Percentiles rank a stretch among this genome's conserved stretches.
Evolutionary conservation across 495 filamentous ascomycete genomes (phyloP).

Genomic region (Stereocaulon alpinum): DNA sequence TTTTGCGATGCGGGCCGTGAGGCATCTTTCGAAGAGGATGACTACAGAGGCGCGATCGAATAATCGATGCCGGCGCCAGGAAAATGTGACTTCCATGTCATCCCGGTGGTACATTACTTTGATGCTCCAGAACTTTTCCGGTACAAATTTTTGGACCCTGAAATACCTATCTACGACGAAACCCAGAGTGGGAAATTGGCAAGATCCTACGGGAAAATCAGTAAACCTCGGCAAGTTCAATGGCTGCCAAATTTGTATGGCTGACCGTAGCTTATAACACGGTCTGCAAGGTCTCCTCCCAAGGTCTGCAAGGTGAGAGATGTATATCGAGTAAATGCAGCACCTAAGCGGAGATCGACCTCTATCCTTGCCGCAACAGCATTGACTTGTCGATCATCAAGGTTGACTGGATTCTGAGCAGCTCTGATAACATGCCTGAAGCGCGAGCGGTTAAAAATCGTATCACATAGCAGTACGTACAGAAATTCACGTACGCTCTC

Average conservation of each 20-base stretch:
- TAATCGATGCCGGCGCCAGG: slow-evolving; percentile 70
- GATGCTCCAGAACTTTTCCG: slow-evolving; percentile 88
- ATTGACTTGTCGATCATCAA: slow-evolving; percentile 79
- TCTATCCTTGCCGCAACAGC: slow-evolving; percentile 88
- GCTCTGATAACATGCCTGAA: slow-evolving; percentile 69
- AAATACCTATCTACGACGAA: slow-evolving; percentile 97
- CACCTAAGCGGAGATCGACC: slow-evolving; percentile 83
- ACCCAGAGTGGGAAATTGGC: slow-evolving; percentile 92
- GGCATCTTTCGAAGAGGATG: slow-evolving; percentile 76
- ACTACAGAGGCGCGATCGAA: slow-evolving; percentile 79
- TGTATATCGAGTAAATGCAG: slow-evolving; percentile 81
- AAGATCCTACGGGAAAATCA: slow-evolving; percentile 56
- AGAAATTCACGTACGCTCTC: slow-evolving; percentile 51
- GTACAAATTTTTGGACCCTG: slow-evolving; percentile 81
- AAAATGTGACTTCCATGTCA: slow-evolving; percentile 70
- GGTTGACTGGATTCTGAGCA: slow-evolving; percentile 59
- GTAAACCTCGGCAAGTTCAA: neutral
- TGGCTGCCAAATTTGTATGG: neutral
- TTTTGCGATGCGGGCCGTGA: slow-evolving; percentile 63
- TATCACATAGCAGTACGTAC: neutral
- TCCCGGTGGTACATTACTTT: slow-evolving; percentile 72
- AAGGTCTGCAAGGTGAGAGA: slow-evolving; percentile 63
- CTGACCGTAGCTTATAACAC: slow-evolving; percentile 78
- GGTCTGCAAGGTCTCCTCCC: slow-evolving; percentile 47
- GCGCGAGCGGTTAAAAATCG: neutral